These are phyloP conservation scores for Fusarium buharicum DNA, from an alignment of 2,329 filamentous ascomycete species.

Conservation along the genomic window DNA sequence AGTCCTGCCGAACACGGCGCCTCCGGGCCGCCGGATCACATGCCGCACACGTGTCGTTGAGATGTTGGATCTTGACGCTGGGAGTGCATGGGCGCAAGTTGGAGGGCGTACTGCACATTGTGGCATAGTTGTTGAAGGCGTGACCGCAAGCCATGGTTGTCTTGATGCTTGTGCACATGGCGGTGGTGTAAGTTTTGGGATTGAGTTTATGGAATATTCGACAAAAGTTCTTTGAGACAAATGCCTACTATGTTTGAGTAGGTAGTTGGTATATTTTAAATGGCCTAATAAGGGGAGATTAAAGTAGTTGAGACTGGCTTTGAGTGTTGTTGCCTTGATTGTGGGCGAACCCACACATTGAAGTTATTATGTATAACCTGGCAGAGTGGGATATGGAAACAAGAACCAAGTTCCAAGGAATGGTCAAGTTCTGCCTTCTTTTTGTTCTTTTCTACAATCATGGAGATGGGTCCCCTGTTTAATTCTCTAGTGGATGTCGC, in stretches of 20 bases:
- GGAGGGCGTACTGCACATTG: constrained; percentile 11
- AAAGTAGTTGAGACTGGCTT: not conserved
- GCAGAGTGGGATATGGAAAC: not conserved
- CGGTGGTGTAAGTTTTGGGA: not conserved
- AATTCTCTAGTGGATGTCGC: constrained; percentile 30
- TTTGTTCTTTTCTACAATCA: constrained; percentile 6
- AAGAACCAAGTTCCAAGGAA: constrained; percentile 14
- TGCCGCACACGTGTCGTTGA: constrained; percentile 52
- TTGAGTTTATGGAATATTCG: constrained; percentile 8
- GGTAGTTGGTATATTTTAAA: not conserved
- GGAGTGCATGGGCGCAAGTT: constrained; percentile 23
- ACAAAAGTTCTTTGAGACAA: not conserved
- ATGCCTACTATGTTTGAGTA: not conserved
- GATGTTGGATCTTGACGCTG: constrained; percentile 29
- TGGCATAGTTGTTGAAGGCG: constrained; percentile 30
- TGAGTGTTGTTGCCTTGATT: not conserved
- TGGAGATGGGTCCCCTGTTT: constrained; percentile 35
- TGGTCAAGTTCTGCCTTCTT: constrained; percentile 16
- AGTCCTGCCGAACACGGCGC: constrained; percentile 39
- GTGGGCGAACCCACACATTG: constrained; percentile 13
- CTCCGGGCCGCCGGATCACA: constrained; percentile 50
- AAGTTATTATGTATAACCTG: constrained; percentile 1
- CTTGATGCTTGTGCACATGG: constrained; percentile 41
- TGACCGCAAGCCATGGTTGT: constrained; percentile 47
- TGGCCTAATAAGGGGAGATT: not conserved